Conservation (phyloP, 2,329 filamentous ascomycete genomes). For the Cercospora beticola region DNA sequence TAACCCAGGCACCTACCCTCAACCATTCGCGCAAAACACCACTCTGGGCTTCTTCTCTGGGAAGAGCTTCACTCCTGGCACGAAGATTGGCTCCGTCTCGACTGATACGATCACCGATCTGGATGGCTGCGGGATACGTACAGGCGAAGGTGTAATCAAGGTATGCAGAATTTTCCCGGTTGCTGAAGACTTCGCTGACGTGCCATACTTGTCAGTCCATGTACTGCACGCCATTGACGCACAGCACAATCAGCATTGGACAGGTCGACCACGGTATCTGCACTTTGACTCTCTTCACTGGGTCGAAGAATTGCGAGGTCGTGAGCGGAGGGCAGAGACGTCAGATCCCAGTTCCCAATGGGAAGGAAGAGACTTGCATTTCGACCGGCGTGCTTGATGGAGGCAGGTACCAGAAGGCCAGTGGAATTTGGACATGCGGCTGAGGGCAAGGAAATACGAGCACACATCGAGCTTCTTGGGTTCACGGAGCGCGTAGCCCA, state of each 20-base stretch:
- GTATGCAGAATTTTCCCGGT: background rate
- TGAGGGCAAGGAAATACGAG: background rate
- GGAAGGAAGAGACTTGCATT: slow-evolving; percentile 22
- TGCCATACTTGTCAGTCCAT: background rate
- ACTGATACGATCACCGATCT: background rate
- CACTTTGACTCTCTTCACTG: slow-evolving; percentile 25
- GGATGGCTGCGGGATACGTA: slow-evolving; percentile 11
- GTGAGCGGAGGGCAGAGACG: slow-evolving; percentile 12
- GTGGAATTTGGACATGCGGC: slow-evolving; percentile 31
- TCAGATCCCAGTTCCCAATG: slow-evolving; percentile 19
- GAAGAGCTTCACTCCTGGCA: slow-evolving; percentile 4
- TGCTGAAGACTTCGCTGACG: background rate
- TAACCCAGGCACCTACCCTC: slow-evolving; percentile 2
- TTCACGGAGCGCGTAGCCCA: background rate
- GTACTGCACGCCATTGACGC: slow-evolving; percentile 15
- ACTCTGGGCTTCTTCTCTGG: slow-evolving; percentile 19
- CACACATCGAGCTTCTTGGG: background rate
- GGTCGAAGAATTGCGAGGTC: slow-evolving; percentile 25
- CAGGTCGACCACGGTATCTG: slow-evolving; percentile 24
- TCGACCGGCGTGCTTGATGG: slow-evolving; percentile 30
- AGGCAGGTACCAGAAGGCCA: slow-evolving; percentile 27
- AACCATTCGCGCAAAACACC: slow-evolving; percentile 13
- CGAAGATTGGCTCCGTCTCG: slow-evolving; percentile 1
- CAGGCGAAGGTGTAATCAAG: slow-evolving; percentile 8
- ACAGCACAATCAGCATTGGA: slow-evolving; percentile 23